Base-by-base conservation (phyloP, 371 early-diverging fungal genomes). In the Mortierella sp. region DNA sequence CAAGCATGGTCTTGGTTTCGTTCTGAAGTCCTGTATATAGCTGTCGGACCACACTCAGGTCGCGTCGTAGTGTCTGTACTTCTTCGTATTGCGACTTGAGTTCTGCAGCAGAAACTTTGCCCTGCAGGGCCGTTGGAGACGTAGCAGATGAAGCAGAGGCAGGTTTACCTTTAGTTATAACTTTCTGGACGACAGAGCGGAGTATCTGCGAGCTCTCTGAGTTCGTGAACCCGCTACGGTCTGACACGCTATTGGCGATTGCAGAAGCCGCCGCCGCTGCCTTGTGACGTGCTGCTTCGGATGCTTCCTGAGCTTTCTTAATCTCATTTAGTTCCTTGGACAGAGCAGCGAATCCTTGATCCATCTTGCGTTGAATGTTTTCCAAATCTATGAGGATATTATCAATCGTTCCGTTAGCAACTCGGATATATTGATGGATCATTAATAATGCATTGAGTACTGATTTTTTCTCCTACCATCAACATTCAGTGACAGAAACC, bases 401-500 rank as follows among this genome's bases (percentile, higher is more conserved):
- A 7, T n/a, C 47, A 17, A 47, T n/a, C 5, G n/a, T 7, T 8
- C n/a, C 9, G 26, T 40, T 26, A 60, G 35, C 13, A 26, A 42
- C 9, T 8, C 13, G 42, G 42, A 23, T 34, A 19, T 34, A 34
- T 17, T 35, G 19, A 34, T 34, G 17, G 31, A 32, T 19, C n/a
- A 0, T 34, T n/a, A 13, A 34, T 31, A n/a, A 57, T 22, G 9
- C 13, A 23, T 22, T n/a, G 15, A 19, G n/a, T 22, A 26, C 17
- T 51, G 17, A 8, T 35, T 2, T 35, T 35, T 35, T 26, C n/a
- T 57, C 17, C 13, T 89, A 90, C 91, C 88, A 78, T 89, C 80
- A n/a, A 92, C 85, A 70, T 90, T 88, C 13, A 94, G 80, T 13
- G 91, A 88, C 26, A 92, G 75, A 22, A 93, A 87, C 7, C 91